Percentiles rank a stretch among this genome's conserved stretches.
phyloP scores from a whole-genome alignment of 306 rosid genomes.

The Prunus dulcis region DNA sequence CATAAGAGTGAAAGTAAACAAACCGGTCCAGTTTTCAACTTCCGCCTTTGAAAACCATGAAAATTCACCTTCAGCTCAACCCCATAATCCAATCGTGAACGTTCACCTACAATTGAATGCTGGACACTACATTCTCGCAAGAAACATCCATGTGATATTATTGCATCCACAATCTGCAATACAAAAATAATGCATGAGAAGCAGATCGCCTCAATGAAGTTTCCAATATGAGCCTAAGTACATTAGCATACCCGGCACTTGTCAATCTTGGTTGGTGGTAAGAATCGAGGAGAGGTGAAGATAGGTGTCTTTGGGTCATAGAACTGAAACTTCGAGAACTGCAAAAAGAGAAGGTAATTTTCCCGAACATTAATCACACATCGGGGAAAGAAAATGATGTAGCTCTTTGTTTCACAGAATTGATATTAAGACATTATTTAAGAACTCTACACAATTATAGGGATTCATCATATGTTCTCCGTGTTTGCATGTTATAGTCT shows the following conservation, averaged over 20 bases:
- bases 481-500: not conserved
- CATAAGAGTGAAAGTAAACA: constrained; percentile 4
- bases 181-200: constrained; percentile 30
- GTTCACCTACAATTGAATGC: constrained; percentile 81
- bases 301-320: constrained; percentile 87
- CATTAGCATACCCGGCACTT: constrained; percentile 56
- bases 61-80: constrained; percentile 69
- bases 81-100: constrained; percentile 78
- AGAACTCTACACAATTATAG: not conserved
- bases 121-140: constrained; percentile 59
- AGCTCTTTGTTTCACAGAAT: not conserved
- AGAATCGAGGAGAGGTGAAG: constrained; percentile 85
- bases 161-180: constrained; percentile 73
- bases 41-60: constrained; percentile 1
- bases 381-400: constrained; percentile 8
- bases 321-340: constrained; percentile 71
- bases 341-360: constrained; percentile 22
- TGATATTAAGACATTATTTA: not conserved
- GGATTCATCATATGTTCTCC: not conserved
- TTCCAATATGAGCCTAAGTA: not conserved
- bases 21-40: not conserved
- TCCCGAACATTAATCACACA: constrained; percentile 19
- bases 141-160: constrained; percentile 95
- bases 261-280: constrained; percentile 95
- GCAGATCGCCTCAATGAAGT: constrained; percentile 5